phyloP scores from a whole-genome alignment of 2,329 filamentous ascomycete species.

The Verticillium zaregamsianum region DNA sequence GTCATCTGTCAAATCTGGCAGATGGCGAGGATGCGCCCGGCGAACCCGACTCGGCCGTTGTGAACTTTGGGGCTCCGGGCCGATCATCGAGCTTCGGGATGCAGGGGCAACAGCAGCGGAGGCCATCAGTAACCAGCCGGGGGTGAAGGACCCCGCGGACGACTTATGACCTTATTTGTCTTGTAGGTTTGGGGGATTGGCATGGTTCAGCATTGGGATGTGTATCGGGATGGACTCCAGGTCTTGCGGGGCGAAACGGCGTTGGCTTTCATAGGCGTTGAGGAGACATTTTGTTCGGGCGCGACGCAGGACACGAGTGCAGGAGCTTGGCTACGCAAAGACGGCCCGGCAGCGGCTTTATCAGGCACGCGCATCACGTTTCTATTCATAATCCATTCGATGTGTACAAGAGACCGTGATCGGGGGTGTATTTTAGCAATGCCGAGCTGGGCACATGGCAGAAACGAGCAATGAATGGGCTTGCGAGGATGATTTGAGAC shows the following conservation, averaged over 20 bases:
- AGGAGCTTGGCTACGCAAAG: too few species aligned
- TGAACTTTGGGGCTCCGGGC: conserved; percentile 29
- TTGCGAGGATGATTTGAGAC: too few species aligned
- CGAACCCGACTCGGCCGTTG: conserved; percentile 46
- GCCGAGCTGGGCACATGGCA: too few species aligned
- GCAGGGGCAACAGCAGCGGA: conserved; percentile 34
- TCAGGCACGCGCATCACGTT: too few species aligned
- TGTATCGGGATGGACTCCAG: background rate
- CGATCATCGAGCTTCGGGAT: conserved; percentile 44
- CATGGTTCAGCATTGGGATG: background rate
- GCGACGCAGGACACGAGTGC: too few species aligned
- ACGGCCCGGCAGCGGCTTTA: too few species aligned
- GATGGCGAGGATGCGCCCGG: conserved; percentile 54
- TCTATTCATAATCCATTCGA: too few species aligned
- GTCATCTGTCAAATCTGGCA: conserved; percentile 36
- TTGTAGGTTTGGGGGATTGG: background rate
- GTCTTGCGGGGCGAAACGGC: background rate
- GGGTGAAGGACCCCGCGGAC: conserved; percentile 26
- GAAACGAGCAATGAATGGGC: too few species aligned
- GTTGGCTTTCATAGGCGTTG: background rate
- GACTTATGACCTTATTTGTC: background rate
- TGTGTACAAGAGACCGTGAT: too few species aligned
- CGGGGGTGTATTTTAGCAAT: too few species aligned
- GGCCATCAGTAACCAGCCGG: conserved; percentile 42
- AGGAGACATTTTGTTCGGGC: background rate